These are phyloP conservation scores for Mrakia blollopis DNA, from an alignment of 768 basidiomycete genomes.

Conservation along the genomic window DNA sequence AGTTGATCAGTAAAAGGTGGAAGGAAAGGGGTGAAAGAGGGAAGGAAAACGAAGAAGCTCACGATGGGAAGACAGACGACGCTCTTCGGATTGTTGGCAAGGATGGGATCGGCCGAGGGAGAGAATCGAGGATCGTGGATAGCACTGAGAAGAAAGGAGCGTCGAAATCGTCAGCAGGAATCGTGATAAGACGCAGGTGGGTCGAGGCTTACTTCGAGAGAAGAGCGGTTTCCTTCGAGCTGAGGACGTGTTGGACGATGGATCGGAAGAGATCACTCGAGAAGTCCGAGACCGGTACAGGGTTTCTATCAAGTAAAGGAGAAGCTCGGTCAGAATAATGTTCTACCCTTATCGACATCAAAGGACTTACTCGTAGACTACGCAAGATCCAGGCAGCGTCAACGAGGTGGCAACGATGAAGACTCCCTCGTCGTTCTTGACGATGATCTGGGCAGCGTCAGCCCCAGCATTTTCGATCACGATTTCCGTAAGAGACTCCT, in stretches of 20 bases:
- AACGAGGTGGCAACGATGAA: conserved; percentile 67
- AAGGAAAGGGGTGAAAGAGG: too few relatives aligned
- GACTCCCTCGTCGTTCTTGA: conserved; percentile 65
- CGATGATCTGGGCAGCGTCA: conserved; percentile 63
- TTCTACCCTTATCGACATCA: too few relatives aligned
- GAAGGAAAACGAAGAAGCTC: too few relatives aligned
- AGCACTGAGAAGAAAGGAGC: background rate
- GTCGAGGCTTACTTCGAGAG: conserved; percentile 14
- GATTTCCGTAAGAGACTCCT: conserved; percentile 54
- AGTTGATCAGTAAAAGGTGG: too few relatives aligned
- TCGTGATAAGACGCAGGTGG: too few relatives aligned
- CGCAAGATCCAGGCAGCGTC: conserved; percentile 56
- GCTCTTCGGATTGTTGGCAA: conserved; percentile 5
- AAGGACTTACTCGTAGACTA: conserved; percentile 55
- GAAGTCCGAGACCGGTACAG: conserved; percentile 12
- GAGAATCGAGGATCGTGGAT: conserved; percentile 4
- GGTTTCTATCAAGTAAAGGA: background rate
- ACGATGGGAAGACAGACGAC: conserved; percentile 24
- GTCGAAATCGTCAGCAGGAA: too few relatives aligned
- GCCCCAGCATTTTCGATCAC: conserved; percentile 59
- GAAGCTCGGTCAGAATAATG: too few relatives aligned
- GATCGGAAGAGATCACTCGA: conserved; percentile 9
- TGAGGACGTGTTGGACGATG: conserved; percentile 14
- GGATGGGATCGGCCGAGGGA: background rate
- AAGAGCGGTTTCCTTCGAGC: conserved; percentile 22